phyloP scores from a whole-genome alignment of 768 basidiomycete species.

The Hysterangium stoloniferum region DNA sequence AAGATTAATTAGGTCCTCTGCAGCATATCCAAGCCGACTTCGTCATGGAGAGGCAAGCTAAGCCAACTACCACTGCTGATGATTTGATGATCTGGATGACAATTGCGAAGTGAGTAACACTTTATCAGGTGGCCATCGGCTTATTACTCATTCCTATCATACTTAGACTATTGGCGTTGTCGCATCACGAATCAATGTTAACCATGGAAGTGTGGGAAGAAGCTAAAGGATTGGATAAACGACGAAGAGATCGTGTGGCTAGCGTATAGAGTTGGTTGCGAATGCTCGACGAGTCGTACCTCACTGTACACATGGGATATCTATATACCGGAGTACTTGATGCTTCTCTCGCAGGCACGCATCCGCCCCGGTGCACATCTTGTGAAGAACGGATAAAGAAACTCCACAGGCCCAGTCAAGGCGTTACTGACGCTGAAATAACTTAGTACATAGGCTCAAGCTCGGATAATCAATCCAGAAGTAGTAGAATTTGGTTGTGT shows the following conservation, averaged over 20 bases:
- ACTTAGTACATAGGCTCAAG: too few relatives aligned
- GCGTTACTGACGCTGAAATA: too few relatives aligned
- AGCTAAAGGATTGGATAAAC: slow-evolving; percentile 51
- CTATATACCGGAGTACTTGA: background rate
- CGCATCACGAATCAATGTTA: slow-evolving; percentile 48
- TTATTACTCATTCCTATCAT: background rate
- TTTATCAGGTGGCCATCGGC: background rate
- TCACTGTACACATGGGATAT: background rate
- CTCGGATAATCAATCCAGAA: too few relatives aligned
- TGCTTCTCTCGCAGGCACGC: too few relatives aligned
- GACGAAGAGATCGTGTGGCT: slow-evolving; percentile 27
- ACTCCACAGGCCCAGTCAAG: too few relatives aligned
- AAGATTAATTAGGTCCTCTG: slow-evolving; percentile 3
- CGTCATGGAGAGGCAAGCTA: slow-evolving; percentile 35
- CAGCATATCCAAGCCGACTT: slow-evolving; percentile 78
- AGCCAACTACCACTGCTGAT: slow-evolving; percentile 39
- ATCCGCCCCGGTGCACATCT: too few relatives aligned
- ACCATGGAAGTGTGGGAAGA: slow-evolving; percentile 55
- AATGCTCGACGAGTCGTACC: too few relatives aligned
- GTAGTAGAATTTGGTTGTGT: too few relatives aligned
- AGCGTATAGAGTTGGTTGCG: background rate
- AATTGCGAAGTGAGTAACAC: slow-evolving; percentile 51
- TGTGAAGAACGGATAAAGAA: too few relatives aligned
- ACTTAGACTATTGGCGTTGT: slow-evolving; percentile 60
- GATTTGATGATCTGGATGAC: slow-evolving; percentile 63